Evolutionary conservation across 768 basidiomycete species (phyloP).

Genomic region (Tulasnella calospora): DNA sequence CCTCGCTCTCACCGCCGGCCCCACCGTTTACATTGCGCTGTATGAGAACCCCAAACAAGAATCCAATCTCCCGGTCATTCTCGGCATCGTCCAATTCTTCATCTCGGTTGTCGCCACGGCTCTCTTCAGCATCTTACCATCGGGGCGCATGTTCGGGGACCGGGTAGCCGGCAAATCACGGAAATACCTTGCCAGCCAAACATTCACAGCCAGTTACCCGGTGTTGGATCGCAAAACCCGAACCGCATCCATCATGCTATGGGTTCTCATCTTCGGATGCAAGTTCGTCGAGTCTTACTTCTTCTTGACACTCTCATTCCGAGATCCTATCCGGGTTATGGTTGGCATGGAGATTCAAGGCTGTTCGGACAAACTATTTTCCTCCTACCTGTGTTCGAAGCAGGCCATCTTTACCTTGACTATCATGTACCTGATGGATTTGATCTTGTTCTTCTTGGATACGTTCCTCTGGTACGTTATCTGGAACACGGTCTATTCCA

Average conservation of each 20-base stretch:
- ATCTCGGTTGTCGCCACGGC: constrained; percentile 82
- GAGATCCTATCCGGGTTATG: constrained; percentile 90
- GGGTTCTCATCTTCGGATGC: constrained; percentile 92
- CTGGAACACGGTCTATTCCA: constrained; percentile 94
- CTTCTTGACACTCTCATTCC: constrained; percentile 93
- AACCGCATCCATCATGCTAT: constrained; percentile 72
- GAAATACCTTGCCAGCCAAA: constrained; percentile 97
- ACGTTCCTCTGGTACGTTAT: constrained; percentile 99
- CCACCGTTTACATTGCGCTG: constrained; percentile 90
- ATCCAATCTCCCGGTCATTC: constrained; percentile 73
- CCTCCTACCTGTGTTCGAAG: constrained; percentile 75
- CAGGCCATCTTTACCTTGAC: constrained; percentile 93
- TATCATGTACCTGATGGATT: constrained; percentile 98
- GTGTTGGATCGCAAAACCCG: constrained; percentile 57
- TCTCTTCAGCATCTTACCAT: constrained; percentile 87
- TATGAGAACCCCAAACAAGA: constrained; percentile 59
- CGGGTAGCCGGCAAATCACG: constrained; percentile 90
- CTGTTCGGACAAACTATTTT: constrained; percentile 83
- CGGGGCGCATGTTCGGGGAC: constrained; percentile 98
- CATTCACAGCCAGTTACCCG: constrained; percentile 96
- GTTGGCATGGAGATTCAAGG: constrained; percentile 92
- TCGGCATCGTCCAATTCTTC: constrained; percentile 95
- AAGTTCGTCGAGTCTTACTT: constrained; percentile 98
- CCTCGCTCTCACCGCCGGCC: constrained; percentile 84
- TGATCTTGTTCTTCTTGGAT: constrained; percentile 95